A percentile compares a stretch with the other conserved stretches of the same genome.
These are phyloP conservation scores for Stygiomarasmius scandens DNA, from an alignment of 1,284 basidiomycete species.

Conservation along the genomic window DNA sequence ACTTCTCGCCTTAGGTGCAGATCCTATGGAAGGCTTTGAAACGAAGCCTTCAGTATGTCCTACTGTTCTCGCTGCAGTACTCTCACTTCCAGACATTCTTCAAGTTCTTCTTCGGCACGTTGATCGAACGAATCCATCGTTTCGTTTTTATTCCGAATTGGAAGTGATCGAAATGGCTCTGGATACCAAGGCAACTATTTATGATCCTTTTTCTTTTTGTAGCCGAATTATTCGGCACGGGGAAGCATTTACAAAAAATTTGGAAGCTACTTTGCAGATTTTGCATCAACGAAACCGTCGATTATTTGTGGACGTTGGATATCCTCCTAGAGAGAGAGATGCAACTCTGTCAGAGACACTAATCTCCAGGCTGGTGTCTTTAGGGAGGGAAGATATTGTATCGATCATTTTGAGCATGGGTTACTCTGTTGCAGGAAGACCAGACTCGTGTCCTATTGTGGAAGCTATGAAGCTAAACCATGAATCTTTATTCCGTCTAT, in stretches of 20 bases:
- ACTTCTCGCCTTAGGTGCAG: constrained; percentile 3
- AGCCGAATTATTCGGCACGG: constrained; percentile 4
- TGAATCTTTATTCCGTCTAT: constrained; percentile 8
- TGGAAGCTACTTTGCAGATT: constrained; percentile 7
- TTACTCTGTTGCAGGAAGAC: constrained; percentile 1
- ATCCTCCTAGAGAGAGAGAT: background rate
- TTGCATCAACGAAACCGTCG: constrained; percentile 7
- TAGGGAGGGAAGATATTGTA: constrained; percentile 12
- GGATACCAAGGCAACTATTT: constrained; percentile 7
- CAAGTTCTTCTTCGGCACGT: constrained; percentile 4
- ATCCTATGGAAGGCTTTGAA: constrained; percentile 11
- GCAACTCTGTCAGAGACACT: background rate
- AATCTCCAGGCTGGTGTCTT: constrained; percentile 1
- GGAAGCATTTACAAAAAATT: background rate
- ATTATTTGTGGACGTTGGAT: background rate
- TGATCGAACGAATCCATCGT: background rate
- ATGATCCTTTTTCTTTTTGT: constrained; percentile 8
- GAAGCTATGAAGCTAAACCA: constrained; percentile 5
- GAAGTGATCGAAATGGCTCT: constrained; percentile 11
- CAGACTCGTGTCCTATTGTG: background rate
- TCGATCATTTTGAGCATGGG: constrained; percentile 5
- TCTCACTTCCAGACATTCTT: constrained; percentile 8
- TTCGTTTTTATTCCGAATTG: constrained; percentile 6
- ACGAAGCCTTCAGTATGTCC: constrained; percentile 6
- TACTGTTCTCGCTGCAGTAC: constrained; percentile 4